Conservation (phyloP, 768 basidiomycete genomes). For the Infundibulicybe gibba region DNA sequence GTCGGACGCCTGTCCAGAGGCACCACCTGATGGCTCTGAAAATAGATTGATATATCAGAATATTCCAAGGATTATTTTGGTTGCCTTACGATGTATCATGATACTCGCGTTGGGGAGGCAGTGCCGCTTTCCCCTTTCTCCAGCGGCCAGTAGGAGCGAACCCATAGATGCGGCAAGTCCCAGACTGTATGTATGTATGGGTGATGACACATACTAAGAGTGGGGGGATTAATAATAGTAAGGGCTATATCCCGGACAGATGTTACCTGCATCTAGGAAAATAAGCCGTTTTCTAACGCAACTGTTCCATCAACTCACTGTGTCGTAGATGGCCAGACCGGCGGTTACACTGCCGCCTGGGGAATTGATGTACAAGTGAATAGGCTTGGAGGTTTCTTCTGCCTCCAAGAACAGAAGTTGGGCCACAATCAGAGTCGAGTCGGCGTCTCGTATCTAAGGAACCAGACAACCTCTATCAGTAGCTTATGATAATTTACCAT, state of each 20-base stretch:
- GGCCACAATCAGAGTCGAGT: conserved; percentile 84
- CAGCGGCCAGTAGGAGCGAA: conserved; percentile 86
- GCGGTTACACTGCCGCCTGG: conserved; percentile 96
- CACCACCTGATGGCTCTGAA: conserved; percentile 92
- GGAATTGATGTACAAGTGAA: conserved; percentile 96
- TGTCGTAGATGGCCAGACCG: conserved; percentile 96
- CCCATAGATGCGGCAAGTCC: conserved; percentile 98
- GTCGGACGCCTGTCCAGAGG: conserved; percentile 92
- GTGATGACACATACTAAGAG: conserved; percentile 81
- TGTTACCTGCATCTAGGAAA: conserved; percentile 66
- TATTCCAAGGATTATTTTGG: conserved; percentile 5
- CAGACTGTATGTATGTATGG: conserved; percentile 95
- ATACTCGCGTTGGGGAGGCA: conserved; percentile 92
- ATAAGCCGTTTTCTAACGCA: conserved; percentile 1
- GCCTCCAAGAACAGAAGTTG: conserved; percentile 96
- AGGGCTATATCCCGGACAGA: conserved; percentile 3
- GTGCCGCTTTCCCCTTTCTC: conserved; percentile 88
- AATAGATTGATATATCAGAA: conserved; percentile 11
- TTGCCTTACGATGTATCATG: conserved; percentile 90
- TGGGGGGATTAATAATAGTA: conserved; percentile 14
- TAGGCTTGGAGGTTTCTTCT: conserved; percentile 90
- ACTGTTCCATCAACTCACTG: conserved; percentile 46
- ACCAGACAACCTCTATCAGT: conserved; percentile 4
- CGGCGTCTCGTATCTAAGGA: conserved; percentile 80
- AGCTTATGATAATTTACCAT: not conserved